Base-by-base conservation (phyloP, 257 asterid species). In the Avicennia marina region DNA sequence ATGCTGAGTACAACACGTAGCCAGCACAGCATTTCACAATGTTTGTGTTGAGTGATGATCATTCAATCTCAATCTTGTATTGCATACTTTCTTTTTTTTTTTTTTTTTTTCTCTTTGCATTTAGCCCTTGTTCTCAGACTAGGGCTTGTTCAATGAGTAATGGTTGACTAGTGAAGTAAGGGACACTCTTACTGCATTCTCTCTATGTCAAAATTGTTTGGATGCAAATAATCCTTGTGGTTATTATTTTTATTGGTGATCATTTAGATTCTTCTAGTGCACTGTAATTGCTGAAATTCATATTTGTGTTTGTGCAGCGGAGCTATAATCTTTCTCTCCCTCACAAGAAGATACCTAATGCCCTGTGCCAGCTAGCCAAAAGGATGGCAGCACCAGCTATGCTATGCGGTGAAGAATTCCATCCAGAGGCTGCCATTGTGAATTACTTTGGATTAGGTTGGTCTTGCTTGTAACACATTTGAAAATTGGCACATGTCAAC, bases 341-440 rank as follows among this genome's bases (percentile, higher is more conserved):
- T 63, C 95, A 91, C 70, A 80, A 73, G 70, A 84, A 76, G 78
- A 88, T 91, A 65, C 96, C 98, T 2, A 87, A 75, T 67, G 84
- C 77, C 67, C 78, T 91, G 36, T 77, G 85, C 69, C 73, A 58
- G 70, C 64, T 88, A 70, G 87, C 98, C 13, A 80, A 62, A 75
- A 78, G 64, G 69, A 63, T 85, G 83, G 95, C 98, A 44, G 78
- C 76, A 29, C 95, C 95, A 52, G 90, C 93, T 42, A 82, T 91
- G 94, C 85, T 81, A 13, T 42, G 56, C 49, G 85, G 80, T 13
- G 89, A 83, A 72, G 93, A 80, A 38, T 91, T 88, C 60, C 82
- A 59, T 45, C 85, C 98, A 15, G 98, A 91, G 81, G 98, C 96
- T 67, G 98, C 96, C 60, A 85, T 91, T 42, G 95, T 91, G 62